A percentile compares a stretch with the other conserved stretches of the same genome.
These are phyloP conservation scores for Ceratobasidium sp. DNA, from an alignment of 1,284 basidiomycete genomes.

Conservation along the genomic window DNA sequence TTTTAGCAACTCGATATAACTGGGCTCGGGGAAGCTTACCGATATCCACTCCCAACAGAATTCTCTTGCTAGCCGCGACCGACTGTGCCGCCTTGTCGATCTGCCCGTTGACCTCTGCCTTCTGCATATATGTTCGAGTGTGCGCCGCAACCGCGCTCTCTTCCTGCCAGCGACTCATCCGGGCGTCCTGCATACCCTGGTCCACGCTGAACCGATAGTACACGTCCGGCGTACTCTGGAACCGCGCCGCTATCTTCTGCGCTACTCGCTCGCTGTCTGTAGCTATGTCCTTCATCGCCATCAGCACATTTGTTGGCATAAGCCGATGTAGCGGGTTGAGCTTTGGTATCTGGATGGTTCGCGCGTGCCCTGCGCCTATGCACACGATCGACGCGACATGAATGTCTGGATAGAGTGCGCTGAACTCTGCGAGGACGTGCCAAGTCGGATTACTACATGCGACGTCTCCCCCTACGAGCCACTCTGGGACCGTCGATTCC, in stretches of 20 bases:
- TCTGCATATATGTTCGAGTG: slow-evolving; percentile 14
- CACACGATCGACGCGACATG: slow-evolving; percentile 17
- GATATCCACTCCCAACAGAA: not conserved
- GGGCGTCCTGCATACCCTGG: slow-evolving; percentile 7
- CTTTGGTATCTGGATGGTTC: not conserved
- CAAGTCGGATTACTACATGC: slow-evolving; percentile 16
- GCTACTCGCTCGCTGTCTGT: slow-evolving; percentile 21
- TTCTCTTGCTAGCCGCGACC: not conserved
- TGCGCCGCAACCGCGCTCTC: not conserved
- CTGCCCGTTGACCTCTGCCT: not conserved
- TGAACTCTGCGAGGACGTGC: slow-evolving; percentile 8
- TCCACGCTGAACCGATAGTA: slow-evolving; percentile 24
- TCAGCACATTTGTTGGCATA: not conserved
- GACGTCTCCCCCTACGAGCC: not conserved
- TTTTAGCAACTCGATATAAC: not conserved
- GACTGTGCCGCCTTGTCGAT: no score
- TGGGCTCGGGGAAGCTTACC: not conserved
- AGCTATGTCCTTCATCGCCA: not conserved
- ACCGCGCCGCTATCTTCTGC: slow-evolving; percentile 14
- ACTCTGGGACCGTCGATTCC: not conserved
- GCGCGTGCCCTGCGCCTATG: slow-evolving; percentile 16
- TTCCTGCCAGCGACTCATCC: not conserved
- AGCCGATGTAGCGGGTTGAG: not conserved
- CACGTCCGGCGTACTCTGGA: not conserved
- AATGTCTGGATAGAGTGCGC: not conserved